Evolutionary conservation across 257 asterid species (phyloP), one percentile per base, ranked within the genome.

Genomic region (Paulownia fortunei): DNA sequence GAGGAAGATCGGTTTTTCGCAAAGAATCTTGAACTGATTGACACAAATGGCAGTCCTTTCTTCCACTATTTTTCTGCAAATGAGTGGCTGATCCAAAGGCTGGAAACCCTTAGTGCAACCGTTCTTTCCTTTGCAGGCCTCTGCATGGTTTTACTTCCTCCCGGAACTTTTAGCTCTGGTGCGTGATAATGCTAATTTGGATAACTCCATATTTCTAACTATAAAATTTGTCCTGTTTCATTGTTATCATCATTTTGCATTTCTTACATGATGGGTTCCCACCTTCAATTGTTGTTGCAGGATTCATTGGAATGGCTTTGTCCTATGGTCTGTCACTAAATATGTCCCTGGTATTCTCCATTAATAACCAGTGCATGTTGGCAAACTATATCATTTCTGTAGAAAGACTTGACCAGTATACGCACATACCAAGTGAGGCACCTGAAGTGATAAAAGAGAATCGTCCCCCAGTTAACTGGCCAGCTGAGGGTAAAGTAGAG

Each of bases 291-390:
- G 12, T 49, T 67, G 67, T 79, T 76, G 86, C 89, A 93, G 97
- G 94, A 67, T 93, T 90, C 61, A 93, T 93, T 64, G 99, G 99
- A 83, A 90, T 96, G 99, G 98, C 99, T 58, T 79, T 96, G 82
- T 93, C 99, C 12, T 93, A 96, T 63, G 99, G 99, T 61, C 94
- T 96, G 18, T 93, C 99, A 0, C 82, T 93, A 63, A 96, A 96
- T 73, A 86, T 87, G 90, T 90, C 97, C 58, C 90, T 96, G 1
- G 96, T 90, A 55, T 87, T 85, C 77, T 93, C 99, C 81, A 93
- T 93, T 24, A 91, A 92, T 74, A 86, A 87, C 83, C 99, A 96
- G 77, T 96, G 99, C 89, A 86, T 88, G 73, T 76, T 93, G 73
- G 95, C 97, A 61, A 96, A 96, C 75, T 93, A 90, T 67, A 89